Evolutionary conservation across 2,329 filamentous ascomycete species (phyloP).

Genomic region (Capronia coronata): DNA sequence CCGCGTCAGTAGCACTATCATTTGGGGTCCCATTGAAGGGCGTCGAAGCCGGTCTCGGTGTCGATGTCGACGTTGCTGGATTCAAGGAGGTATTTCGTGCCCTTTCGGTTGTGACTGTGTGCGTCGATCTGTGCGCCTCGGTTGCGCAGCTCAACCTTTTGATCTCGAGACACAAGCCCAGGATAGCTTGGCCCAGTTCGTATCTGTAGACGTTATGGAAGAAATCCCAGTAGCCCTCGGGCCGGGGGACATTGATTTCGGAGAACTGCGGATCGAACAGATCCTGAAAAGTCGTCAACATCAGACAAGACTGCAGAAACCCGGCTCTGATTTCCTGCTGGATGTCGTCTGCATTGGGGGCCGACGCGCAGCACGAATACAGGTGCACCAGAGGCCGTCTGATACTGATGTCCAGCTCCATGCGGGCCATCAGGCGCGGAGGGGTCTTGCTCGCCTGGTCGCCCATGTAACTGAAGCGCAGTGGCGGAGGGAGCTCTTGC

Average conservation of each 20-base stretch:
- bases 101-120: background rate
- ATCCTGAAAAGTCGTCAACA: conserved; percentile 31
- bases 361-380: conserved; percentile 28
- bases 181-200: conserved; percentile 20
- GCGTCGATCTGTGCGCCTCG: background rate
- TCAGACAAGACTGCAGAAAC: conserved; percentile 30
- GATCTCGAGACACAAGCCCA: conserved; percentile 25
- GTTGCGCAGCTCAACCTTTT: conserved; percentile 10
- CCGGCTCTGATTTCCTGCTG: conserved; percentile 26
- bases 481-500: conserved; percentile 20
- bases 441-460: conserved; percentile 25
- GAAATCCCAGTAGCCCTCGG: conserved; percentile 27
- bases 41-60: background rate
- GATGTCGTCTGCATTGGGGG: conserved; percentile 14
- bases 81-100: background rate
- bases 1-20: too few relatives aligned
- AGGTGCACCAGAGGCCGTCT: conserved; percentile 32
- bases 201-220: conserved; percentile 25
- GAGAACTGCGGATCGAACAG: conserved; percentile 32
- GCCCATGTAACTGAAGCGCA: conserved; percentile 22
- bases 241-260: conserved; percentile 28
- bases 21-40: background rate
- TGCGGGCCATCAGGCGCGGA: conserved; percentile 26
- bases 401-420: conserved; percentile 31
- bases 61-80: background rate